phyloP scores from a whole-genome alignment of 495 filamentous ascomycete species.

The Aspergillus affinis region DNA sequence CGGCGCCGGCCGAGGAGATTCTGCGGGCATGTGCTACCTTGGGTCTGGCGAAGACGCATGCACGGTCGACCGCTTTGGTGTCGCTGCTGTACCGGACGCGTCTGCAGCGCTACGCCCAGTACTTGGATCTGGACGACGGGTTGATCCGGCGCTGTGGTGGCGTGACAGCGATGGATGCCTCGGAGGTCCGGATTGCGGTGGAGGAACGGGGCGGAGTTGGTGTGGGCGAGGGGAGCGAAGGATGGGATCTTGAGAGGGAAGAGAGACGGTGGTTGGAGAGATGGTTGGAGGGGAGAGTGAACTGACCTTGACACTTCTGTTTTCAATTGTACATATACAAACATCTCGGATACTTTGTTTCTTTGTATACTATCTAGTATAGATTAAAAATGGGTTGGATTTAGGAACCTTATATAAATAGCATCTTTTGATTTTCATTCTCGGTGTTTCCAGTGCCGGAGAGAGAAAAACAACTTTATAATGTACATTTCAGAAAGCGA shows the following conservation, averaged over 20 bases:
- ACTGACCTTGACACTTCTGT: background rate
- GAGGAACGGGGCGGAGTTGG: slow-evolving; percentile 47
- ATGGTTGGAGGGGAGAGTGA: slow-evolving; percentile 32
- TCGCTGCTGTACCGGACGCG: slow-evolving; percentile 40
- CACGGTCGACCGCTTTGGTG: slow-evolving; percentile 28
- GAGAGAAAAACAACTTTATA: background rate
- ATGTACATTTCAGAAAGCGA: background rate
- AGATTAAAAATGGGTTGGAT: background rate
- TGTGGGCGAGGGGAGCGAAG: slow-evolving; percentile 20
- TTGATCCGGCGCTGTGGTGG: slow-evolving; percentile 55
- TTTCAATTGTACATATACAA: background rate
- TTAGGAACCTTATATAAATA: background rate
- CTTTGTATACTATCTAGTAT: slow-evolving; percentile 1
- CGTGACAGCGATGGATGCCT: slow-evolving; percentile 45
- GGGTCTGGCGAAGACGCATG: slow-evolving; percentile 46
- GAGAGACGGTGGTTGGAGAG: slow-evolving; percentile 39
- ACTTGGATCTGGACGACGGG: slow-evolving; percentile 58
- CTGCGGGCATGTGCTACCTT: slow-evolving; percentile 44
- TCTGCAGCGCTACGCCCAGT: slow-evolving; percentile 45
- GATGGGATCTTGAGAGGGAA: slow-evolving; percentile 25
- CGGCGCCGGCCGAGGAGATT: slow-evolving; percentile 26
- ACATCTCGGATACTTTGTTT: background rate
- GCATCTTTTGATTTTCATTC: background rate
- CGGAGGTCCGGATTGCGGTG: slow-evolving; percentile 58
- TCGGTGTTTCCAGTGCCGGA: background rate